A percentile compares a stretch with the other conserved stretches of the same genome.
These are phyloP conservation scores for Tulasnella sp. DNA, from an alignment of 768 basidiomycete genomes.

Conservation along the genomic window DNA sequence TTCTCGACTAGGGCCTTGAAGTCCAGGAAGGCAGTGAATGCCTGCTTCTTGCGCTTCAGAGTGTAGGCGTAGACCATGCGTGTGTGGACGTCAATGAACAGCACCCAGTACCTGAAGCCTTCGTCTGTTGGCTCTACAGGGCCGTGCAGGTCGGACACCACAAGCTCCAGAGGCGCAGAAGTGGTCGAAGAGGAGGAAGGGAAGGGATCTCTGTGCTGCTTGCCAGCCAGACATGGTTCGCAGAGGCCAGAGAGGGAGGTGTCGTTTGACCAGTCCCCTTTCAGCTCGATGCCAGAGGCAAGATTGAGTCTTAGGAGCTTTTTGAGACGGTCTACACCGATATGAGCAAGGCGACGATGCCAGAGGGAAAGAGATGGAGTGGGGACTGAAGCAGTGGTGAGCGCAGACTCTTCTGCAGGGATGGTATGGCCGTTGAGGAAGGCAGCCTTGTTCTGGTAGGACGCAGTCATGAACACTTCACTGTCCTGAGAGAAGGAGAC, in stretches of 20 bases:
- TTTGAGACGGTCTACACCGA: background rate
- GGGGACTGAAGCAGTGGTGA: background rate
- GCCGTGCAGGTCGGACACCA: constrained; percentile 13
- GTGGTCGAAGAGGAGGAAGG: background rate
- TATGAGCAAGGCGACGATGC: background rate
- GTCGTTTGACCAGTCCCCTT: too few species aligned
- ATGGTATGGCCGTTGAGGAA: background rate
- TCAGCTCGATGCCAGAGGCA: background rate
- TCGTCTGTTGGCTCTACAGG: background rate
- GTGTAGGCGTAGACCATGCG: background rate
- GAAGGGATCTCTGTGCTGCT: constrained; percentile 3
- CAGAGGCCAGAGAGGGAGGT: background rate
- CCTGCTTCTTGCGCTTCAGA: constrained; percentile 5
- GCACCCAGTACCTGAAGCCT: constrained; percentile 12
- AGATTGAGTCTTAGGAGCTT: background rate
- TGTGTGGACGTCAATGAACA: constrained; percentile 9
- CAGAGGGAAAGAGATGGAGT: background rate
- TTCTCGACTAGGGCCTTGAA: background rate
- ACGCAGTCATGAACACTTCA: background rate
- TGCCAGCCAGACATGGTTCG: constrained; percentile 8
- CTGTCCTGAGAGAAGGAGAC: background rate
- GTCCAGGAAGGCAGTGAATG: constrained; percentile 4
- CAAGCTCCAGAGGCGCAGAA: background rate
- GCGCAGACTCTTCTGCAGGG: background rate
- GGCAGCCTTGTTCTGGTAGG: background rate